A percentile compares a stretch with the other conserved stretches of the same genome.
Conservation (phyloP, 2,329 filamentous ascomycete genomes). For the Cladophialophora carrionii region DNA sequence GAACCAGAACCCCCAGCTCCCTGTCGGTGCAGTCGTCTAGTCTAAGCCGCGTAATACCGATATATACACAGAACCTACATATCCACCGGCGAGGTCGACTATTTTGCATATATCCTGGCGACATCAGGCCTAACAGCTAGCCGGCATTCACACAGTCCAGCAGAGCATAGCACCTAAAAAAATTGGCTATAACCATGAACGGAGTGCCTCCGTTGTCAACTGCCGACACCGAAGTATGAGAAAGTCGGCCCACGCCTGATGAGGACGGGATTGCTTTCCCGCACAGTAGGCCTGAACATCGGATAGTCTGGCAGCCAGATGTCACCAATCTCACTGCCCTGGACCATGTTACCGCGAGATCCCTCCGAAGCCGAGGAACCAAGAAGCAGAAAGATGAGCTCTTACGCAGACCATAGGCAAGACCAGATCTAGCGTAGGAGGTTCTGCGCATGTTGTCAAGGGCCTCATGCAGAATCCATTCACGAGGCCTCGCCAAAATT, state of each 20-base stretch:
- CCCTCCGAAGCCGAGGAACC: not conserved
- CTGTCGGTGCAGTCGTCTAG: not conserved
- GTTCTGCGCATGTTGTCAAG: not conserved
- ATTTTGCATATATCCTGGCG: not conserved
- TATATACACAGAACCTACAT: not conserved
- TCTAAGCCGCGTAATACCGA: not conserved
- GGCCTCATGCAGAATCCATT: not conserved
- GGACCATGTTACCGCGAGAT: not conserved
- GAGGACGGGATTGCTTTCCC: not conserved
- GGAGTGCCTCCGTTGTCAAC: not conserved
- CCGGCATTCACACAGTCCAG: not conserved
- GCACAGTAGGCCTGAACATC: not conserved
- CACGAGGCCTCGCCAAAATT: slow-evolving; percentile 53
- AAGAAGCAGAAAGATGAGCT: not conserved
- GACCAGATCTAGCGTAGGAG: not conserved
- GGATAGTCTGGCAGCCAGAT: not conserved
- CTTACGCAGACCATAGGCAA: not conserved
- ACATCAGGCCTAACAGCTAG: not conserved
- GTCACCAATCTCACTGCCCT: not conserved
- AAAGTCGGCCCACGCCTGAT: not conserved
- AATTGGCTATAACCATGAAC: not conserved
- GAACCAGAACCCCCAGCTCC: too few relatives aligned
- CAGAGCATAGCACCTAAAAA: not conserved
- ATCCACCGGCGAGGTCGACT: not conserved
- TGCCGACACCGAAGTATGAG: not conserved